Evolutionary conservation across 257 asterid species (phyloP).

Genomic region (Nicotiana otophora): DNA sequence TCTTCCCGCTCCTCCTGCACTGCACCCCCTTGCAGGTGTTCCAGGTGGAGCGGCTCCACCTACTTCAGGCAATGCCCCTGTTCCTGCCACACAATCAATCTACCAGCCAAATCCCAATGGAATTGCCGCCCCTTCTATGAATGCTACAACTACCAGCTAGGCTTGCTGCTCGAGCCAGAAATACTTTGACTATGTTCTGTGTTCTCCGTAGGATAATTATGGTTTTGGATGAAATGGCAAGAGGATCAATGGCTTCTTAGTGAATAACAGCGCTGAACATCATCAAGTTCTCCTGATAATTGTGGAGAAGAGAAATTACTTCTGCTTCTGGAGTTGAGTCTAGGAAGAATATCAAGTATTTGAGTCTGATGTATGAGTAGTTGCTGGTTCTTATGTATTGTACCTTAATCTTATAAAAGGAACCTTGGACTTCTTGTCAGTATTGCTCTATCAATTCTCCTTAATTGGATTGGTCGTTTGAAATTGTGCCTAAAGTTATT

Average conservation of each 20-base stretch:
- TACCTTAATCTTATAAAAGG: not conserved
- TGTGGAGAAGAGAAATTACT: not conserved
- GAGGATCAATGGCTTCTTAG: not conserved
- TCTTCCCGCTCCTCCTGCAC: constrained; percentile 23
- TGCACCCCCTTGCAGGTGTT: constrained; percentile 20
- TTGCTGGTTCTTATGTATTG: not conserved
- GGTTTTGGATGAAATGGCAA: not conserved
- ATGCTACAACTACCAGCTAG: constrained; percentile 23
- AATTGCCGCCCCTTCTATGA: constrained; percentile 7
- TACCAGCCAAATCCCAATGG: constrained; percentile 28
- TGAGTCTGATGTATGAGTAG: not conserved
- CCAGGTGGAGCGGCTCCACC: constrained; percentile 35
- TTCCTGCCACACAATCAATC: constrained; percentile 21
- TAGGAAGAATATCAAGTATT: not conserved
- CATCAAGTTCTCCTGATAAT: not conserved
- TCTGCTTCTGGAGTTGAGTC: not conserved
- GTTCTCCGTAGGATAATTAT: not conserved
- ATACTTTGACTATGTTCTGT: not conserved
- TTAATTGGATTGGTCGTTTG: not conserved
- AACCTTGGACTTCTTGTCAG: not conserved
- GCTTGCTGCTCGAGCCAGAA: constrained; percentile 23
- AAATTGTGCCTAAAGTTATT: not conserved
- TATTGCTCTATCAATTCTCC: not conserved
- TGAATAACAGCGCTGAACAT: not conserved
- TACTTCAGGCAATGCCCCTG: constrained; percentile 19